Conservation (phyloP, 805 yeast genomes). For the Saturnispora besseyi region DNA sequence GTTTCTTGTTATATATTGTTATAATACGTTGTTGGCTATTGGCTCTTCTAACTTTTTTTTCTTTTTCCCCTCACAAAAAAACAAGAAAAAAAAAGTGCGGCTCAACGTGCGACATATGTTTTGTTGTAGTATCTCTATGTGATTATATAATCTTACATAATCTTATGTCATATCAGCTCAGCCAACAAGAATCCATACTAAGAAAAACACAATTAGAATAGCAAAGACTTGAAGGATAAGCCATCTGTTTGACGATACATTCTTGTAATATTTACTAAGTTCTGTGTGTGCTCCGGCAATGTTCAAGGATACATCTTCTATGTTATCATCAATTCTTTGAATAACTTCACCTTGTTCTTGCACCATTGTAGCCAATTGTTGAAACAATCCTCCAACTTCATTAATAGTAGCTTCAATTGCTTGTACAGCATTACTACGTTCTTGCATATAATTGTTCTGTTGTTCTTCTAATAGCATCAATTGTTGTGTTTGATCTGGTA, state of each 20-base stretch:
- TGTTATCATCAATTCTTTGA: conserved; percentile 90
- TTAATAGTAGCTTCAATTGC: conserved; percentile 95
- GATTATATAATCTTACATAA: background rate
- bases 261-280: conserved; percentile 78
- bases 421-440: conserved; percentile 84
- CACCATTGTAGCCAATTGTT: conserved; percentile 94
- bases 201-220: conserved; percentile 65
- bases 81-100: background rate
- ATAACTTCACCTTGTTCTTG: conserved; percentile 95
- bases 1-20: background rate
- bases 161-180: background rate
- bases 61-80: background rate
- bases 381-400: conserved; percentile 90
- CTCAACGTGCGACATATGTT: background rate
- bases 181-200: conserved; percentile 64
- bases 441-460: conserved; percentile 64
- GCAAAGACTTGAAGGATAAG: conserved; percentile 84
- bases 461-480: conserved; percentile 80
- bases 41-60: background rate
- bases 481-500: conserved; percentile 84
- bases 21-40: background rate
- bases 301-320: conserved; percentile 85
- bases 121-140: background rate
- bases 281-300: conserved; percentile 93
- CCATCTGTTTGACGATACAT: conserved; percentile 87